A percentile compares a stretch with the other conserved stretches of the same genome.
Evolutionary conservation across 345 rosid genomes (phyloP).

Genomic region (Rhizophora mangle): DNA sequence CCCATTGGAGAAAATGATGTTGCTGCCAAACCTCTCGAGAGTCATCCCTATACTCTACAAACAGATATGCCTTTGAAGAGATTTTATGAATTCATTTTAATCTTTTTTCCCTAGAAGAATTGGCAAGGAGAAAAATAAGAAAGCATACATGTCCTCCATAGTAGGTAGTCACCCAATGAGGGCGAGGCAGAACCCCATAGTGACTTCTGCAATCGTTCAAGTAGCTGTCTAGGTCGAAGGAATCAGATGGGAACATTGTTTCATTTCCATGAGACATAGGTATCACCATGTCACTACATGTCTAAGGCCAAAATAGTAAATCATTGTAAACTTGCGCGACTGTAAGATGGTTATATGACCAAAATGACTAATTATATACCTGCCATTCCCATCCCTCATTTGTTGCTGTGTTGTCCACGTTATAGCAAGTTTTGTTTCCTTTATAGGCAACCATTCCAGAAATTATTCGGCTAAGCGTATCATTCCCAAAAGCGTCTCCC

Average conservation of each 20-base stretch:
- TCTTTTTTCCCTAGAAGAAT: background rate
- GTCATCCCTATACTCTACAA: conserved; percentile 38
- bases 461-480: conserved; percentile 21
- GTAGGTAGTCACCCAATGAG: conserved; percentile 53
- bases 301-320: conserved; percentile 9
- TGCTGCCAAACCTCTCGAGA: conserved; percentile 41
- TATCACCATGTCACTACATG: conserved; percentile 54
- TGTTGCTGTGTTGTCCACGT: conserved; percentile 8
- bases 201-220: background rate
- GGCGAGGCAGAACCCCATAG: conserved; percentile 44
- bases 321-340: background rate
- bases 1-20: conserved; percentile 49
- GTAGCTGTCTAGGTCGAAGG: conserved; percentile 22
- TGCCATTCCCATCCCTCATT: conserved; percentile 42
- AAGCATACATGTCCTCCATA: conserved; percentile 46
- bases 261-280: conserved; percentile 34
- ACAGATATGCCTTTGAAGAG: too few species aligned
- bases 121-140: background rate
- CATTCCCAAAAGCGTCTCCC: conserved; percentile 1
- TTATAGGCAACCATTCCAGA: conserved; percentile 25
- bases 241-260: conserved; percentile 35
- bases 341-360: too few species aligned
- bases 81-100: too few species aligned
- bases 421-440: conserved; percentile 20
- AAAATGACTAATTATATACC: conserved; percentile 23